phyloP scores from a whole-genome alignment of 2,329 filamentous ascomycete genomes.

The Sporothrix curviconia region DNA sequence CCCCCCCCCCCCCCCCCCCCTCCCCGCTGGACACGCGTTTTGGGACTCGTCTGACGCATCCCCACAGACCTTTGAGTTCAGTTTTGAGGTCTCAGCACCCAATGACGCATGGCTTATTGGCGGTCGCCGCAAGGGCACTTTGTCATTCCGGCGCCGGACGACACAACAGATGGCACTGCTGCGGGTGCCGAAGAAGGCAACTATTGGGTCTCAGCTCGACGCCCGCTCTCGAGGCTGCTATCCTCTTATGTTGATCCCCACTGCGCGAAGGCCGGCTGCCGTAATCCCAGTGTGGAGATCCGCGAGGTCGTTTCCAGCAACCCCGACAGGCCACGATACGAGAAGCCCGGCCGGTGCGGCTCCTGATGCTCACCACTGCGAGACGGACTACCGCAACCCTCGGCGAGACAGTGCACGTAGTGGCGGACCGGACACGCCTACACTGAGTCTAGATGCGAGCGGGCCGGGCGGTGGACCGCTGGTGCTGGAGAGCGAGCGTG shows the following conservation, averaged over 20 bases:
- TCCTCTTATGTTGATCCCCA: slow-evolving; percentile 75
- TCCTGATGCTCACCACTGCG: slow-evolving; percentile 50
- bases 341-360: too few species aligned
- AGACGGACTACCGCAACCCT: slow-evolving; percentile 76
- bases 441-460: slow-evolving; percentile 63
- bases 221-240: slow-evolving; percentile 44
- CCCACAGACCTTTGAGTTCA: slow-evolving; percentile 58
- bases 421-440: slow-evolving; percentile 67
- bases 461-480: slow-evolving; percentile 59
- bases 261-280: slow-evolving; percentile 71
- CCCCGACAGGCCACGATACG: not conserved
- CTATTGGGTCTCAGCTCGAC: slow-evolving; percentile 30
- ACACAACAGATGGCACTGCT: too few species aligned
- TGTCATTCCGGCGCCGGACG: slow-evolving; percentile 40
- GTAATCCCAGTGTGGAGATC: slow-evolving; percentile 72
- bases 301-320: slow-evolving; percentile 44
- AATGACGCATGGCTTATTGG: slow-evolving; percentile 79
- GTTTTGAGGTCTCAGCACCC: slow-evolving; percentile 72
- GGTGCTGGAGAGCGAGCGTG: slow-evolving; percentile 55
- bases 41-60: slow-evolving; percentile 47
- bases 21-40: slow-evolving; percentile 55
- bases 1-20: too few species aligned
- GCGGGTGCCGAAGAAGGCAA: too few species aligned
- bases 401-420: slow-evolving; percentile 69
- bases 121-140: slow-evolving; percentile 77